A percentile compares a stretch with the other conserved stretches of the same genome.
Conservation (phyloP, 257 asterid species). For the Perilla frutescens region DNA sequence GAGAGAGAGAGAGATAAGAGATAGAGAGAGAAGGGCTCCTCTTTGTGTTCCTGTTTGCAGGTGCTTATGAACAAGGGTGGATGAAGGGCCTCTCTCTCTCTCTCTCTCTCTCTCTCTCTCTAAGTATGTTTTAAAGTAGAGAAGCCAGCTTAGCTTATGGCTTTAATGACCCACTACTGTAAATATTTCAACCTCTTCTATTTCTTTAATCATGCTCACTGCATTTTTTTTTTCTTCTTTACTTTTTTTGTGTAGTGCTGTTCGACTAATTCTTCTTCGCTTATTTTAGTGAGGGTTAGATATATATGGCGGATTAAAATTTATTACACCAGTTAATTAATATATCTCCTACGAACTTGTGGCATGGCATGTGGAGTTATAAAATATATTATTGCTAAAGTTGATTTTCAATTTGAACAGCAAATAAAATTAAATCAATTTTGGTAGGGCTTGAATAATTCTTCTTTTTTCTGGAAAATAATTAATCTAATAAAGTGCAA, state of each 20-base stretch:
- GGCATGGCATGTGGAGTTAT: too few species aligned
- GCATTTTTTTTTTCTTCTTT: too few species aligned
- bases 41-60: slow-evolving; percentile 46
- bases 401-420: background rate
- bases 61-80: slow-evolving; percentile 59
- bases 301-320: too few species aligned
- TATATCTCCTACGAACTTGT: too few species aligned
- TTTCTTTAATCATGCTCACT: background rate
- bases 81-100: slow-evolving; percentile 9
- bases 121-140: slow-evolving; percentile 34
- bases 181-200: background rate
- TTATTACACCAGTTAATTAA: too few species aligned
- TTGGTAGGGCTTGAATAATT: too few species aligned
- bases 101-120: background rate
- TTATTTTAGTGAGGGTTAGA: background rate
- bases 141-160: slow-evolving; percentile 39
- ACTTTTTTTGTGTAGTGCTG: too few species aligned
- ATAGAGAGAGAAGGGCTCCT: slow-evolving; percentile 10
- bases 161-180: slow-evolving; percentile 40
- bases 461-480: too few species aligned
- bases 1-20: slow-evolving; percentile 29
- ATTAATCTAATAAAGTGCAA: too few species aligned
- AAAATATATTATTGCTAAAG: too few species aligned
- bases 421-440: too few species aligned
- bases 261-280: background rate